phyloP scores from a whole-genome alignment of 176 grass and related monocot genomes.

The Zoysia japonica region DNA sequence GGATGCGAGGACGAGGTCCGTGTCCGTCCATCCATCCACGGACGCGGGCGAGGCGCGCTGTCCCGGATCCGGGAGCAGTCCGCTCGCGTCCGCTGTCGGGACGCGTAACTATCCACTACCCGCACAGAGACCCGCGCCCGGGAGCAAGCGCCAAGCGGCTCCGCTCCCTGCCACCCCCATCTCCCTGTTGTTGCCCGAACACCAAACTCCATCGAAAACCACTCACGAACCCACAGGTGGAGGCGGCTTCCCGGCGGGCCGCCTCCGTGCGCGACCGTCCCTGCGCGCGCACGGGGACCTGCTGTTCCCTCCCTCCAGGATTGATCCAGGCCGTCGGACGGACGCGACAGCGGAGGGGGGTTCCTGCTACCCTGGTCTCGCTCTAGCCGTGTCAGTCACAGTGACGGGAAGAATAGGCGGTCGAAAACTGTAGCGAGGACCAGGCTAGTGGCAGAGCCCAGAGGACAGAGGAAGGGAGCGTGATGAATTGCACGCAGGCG shows the following conservation, averaged over 20 bases:
- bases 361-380: background rate
- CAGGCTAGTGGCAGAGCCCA: no score
- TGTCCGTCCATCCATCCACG: background rate
- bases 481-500: no score
- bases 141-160: background rate
- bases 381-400: no score
- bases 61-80: slow-evolving; percentile 14
- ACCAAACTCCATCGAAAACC: background rate
- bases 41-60: background rate
- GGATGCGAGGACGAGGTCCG: no score
- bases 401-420: no score
- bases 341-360: no score
- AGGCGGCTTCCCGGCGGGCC: background rate
- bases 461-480: no score
- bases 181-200: background rate
- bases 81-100: no score
- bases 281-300: background rate
- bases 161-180: background rate
- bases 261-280: background rate
- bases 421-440: no score
- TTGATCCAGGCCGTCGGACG: background rate
- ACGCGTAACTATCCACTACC: slow-evolving; percentile 24
- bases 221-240: background rate
- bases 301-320: background rate
- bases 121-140: background rate